These are phyloP conservation scores for Suillus sp. DNA, from an alignment of 768 basidiomycete genomes.

Conservation along the genomic window DNA sequence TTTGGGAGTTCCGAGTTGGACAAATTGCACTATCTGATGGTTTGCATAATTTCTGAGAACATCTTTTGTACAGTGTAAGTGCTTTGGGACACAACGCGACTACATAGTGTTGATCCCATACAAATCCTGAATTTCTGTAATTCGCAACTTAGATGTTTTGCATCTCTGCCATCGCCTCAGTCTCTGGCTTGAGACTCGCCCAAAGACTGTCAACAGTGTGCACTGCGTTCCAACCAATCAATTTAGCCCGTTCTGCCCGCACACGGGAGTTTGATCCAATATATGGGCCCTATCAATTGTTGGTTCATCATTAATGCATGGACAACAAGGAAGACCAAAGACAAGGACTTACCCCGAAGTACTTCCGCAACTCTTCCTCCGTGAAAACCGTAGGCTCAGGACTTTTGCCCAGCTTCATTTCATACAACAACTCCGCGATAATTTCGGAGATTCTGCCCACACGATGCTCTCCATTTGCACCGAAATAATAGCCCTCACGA, in stretches of 20 bases:
- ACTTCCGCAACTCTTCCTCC: slow-evolving; percentile 19
- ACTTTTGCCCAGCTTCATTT: slow-evolving; percentile 38
- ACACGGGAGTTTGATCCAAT: slow-evolving; percentile 25
- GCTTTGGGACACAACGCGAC: background rate
- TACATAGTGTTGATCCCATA: background rate
- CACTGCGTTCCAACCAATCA: slow-evolving; percentile 28
- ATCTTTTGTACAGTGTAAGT: background rate
- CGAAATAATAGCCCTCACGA: slow-evolving; percentile 56
- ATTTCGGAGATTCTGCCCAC: slow-evolving; percentile 44
- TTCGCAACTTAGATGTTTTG: background rate
- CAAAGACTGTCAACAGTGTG: slow-evolving; percentile 31
- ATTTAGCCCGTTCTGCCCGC: slow-evolving; percentile 22
- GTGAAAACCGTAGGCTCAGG: slow-evolving; percentile 47
- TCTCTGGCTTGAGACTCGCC: slow-evolving; percentile 23
- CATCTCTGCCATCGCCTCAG: slow-evolving; percentile 22
- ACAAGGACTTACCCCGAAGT: slow-evolving; percentile 21
- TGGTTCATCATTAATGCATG: background rate
- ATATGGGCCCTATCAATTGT: slow-evolving; percentile 16
- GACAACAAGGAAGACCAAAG: background rate
- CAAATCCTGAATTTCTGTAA: background rate
- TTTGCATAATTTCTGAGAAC: background rate
- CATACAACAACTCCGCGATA: slow-evolving; percentile 39
- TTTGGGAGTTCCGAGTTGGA: no score
- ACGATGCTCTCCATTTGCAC: slow-evolving; percentile 50
- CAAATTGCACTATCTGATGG: background rate